Evolutionary conservation across 208 protist genomes (phyloP).

Genomic region (Trypanosoma conorhini): DNA sequence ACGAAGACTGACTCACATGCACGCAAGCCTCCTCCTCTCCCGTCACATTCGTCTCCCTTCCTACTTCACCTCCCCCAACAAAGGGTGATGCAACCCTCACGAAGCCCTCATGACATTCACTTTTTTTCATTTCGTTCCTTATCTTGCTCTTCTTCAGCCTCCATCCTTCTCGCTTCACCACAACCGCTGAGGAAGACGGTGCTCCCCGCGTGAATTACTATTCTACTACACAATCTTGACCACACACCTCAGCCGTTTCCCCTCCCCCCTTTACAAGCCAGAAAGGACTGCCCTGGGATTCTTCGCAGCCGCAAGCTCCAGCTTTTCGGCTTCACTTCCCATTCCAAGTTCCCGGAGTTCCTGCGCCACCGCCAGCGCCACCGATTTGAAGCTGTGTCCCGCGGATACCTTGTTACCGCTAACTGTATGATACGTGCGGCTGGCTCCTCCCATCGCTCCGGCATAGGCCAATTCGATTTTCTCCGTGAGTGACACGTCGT

Average conservation of each 20-base stretch:
- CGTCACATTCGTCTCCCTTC: background rate
- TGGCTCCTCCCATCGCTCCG: slow-evolving; percentile 63
- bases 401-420: slow-evolving; percentile 56
- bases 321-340: slow-evolving; percentile 59
- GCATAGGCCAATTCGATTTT: slow-evolving; percentile 74
- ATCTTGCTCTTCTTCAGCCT: background rate
- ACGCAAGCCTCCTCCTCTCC: background rate
- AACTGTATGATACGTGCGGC: slow-evolving; percentile 62
- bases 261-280: slow-evolving; percentile 36
- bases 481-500: slow-evolving; percentile 68
- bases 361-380: slow-evolving; percentile 65
- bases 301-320: slow-evolving; percentile 65
- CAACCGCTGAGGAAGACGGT: background rate
- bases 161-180: background rate
- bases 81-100: background rate
- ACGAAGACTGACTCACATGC: background rate
- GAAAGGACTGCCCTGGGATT: slow-evolving; percentile 48
- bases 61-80: background rate
- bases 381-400: slow-evolving; percentile 75
- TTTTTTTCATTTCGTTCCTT: slow-evolving; percentile 13
- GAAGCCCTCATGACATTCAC: background rate
- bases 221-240: slow-evolving; percentile 3
- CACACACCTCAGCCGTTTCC: background rate
- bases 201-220: background rate
- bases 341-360: slow-evolving; percentile 70